phyloP scores from a whole-genome alignment of 768 basidiomycete genomes.

The Panaeolus papilionaceus region DNA sequence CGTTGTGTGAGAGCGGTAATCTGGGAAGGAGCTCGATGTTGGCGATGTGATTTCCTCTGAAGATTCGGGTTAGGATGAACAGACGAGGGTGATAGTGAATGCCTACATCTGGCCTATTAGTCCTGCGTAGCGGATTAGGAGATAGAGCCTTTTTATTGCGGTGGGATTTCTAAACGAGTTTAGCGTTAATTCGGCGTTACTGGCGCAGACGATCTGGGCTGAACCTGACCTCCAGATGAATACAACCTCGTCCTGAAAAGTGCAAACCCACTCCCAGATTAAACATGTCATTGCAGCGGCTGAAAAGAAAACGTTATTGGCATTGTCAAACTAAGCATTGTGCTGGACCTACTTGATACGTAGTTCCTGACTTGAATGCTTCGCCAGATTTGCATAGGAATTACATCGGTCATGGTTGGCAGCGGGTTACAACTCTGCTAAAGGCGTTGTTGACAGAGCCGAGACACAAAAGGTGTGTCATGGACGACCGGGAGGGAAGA shows the following conservation, averaged over 20 bases:
- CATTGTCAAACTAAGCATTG: neutral
- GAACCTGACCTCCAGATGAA: neutral
- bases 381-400: neutral
- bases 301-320: neutral
- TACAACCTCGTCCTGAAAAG: conserved; percentile 7
- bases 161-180: neutral
- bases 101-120: neutral
- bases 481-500: conserved; percentile 2
- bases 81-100: neutral
- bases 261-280: conserved; percentile 4
- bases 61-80: neutral
- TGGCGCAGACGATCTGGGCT: neutral
- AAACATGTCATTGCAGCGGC: conserved; percentile 5
- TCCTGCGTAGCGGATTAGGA: neutral
- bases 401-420: conserved; percentile 1
- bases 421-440: neutral
- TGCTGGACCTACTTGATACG: neutral
- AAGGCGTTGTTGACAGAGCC: neutral
- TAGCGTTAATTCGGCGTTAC: neutral
- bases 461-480: neutral
- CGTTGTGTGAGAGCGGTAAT: neutral
- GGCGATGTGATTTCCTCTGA: conserved; percentile 5
- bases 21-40: neutral
- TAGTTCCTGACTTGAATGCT: conserved; percentile 1
- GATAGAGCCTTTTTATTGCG: conserved; percentile 8